Percentiles rank a stretch among this genome's conserved stretches.
These are phyloP conservation scores for Scytalidium sp. DNA, from an alignment of 2,329 filamentous ascomycete genomes.

Conservation along the genomic window DNA sequence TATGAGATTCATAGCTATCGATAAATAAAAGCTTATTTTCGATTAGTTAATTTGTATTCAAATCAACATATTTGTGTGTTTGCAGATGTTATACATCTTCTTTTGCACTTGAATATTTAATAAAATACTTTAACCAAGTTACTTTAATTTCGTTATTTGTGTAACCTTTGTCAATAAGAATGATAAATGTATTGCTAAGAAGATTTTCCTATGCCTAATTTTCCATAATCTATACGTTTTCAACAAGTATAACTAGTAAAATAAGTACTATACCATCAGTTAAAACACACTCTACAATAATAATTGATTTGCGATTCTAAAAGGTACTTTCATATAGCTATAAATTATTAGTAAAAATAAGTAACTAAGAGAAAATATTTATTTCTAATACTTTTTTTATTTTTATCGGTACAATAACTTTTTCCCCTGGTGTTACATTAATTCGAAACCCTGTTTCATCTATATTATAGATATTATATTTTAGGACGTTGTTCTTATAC, in stretches of 20 bases:
- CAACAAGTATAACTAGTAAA: not conserved
- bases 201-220: not conserved
- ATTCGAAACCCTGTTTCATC: slow-evolving; percentile 1
- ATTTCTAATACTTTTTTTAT: not conserved
- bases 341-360: not conserved
- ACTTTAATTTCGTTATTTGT: not conserved
- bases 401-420: not conserved
- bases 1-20: not conserved
- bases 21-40: not conserved
- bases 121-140: not conserved
- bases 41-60: not conserved
- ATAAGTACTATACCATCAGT: not conserved
- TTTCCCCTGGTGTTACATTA: not conserved
- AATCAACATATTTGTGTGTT: not conserved
- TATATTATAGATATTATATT: not conserved
- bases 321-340: not conserved
- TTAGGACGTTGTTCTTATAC: not conserved
- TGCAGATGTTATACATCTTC: not conserved
- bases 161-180: not conserved
- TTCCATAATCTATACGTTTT: not conserved
- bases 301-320: not conserved
- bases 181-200: not conserved
- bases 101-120: not conserved
- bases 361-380: not conserved
- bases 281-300: not conserved